Base-by-base conservation (phyloP, 2,329 filamentous ascomycete genomes). In the Rhinocladiella similis region DNA sequence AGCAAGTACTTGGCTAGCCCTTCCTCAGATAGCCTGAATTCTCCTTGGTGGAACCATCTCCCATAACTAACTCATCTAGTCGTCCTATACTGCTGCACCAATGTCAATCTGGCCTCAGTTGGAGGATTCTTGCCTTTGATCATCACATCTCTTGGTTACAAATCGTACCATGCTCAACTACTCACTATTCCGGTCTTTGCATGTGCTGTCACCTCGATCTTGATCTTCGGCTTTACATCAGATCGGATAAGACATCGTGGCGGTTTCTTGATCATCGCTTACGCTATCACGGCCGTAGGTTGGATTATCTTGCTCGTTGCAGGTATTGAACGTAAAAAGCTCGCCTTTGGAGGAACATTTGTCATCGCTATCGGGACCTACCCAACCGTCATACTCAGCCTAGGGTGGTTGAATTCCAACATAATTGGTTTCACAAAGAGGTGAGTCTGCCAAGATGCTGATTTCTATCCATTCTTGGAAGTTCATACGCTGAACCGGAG, bases 141-240 rank as follows among this genome's bases (percentile, higher is more conserved):
- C 13, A 18, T 53, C n/a, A 13, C n/a, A 5, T 14, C 22, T 13
- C 47, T 53, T 3, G 41, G 42, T 5, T 53, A 47, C 41, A 36
- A 19, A 9, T n/a, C 41, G 14, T 5, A 47, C 4, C 10, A 25
- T n/a, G 47, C 50, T 6, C 50, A 53, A 38, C 22, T 38, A 25
- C 33, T 53, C 13, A 47, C 50, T 2, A 53, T 53, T 25, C 41
- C 50, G n/a, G 42, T 53, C 9, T 53, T 27, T 29, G 27, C 47
- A 14, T 20, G 25, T 14, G 29, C 18, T n/a, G 43, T 29, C 6
- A 35, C 27, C 5, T 20, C 50, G 20, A 12, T 29, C 25, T 19
- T 53, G n/a, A 13, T 35, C 2, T 13, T 14, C 12, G 20, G 50
- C 13, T 9, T 47, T 5, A n/a, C 35, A 7, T 53, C 50, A 22